Conservation (phyloP, 2,329 filamentous ascomycete species). For the Aureobasidium melanogenum region DNA sequence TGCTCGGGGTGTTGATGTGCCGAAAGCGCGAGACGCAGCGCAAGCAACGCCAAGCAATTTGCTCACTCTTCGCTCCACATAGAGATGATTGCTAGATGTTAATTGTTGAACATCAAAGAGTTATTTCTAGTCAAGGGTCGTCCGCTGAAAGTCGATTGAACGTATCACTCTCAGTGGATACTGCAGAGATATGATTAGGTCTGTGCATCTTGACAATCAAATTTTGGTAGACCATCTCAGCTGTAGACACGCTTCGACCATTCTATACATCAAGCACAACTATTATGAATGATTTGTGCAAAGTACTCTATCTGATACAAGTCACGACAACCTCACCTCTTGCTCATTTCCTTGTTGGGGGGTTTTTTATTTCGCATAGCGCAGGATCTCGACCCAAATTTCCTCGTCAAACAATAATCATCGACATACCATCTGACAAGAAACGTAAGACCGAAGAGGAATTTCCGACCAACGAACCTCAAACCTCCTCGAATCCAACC, state of each 20-base stretch:
- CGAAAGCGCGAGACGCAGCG: neutral
- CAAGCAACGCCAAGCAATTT: neutral
- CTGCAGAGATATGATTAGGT: neutral
- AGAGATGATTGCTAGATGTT: neutral
- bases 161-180: neutral
- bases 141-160: neutral
- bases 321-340: neutral
- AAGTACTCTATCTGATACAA: too few relatives aligned
- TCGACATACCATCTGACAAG: too few relatives aligned
- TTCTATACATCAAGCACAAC: too few relatives aligned
- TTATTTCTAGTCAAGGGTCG: neutral
- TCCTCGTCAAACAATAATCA: too few relatives aligned
- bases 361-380: neutral
- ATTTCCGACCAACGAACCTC: too few relatives aligned
- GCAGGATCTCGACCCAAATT: too few relatives aligned
- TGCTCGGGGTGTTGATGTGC: neutral
- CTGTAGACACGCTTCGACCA: neutral
- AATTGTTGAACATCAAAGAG: neutral
- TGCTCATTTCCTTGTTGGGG: too few relatives aligned
- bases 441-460: too few relatives aligned
- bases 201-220: neutral
- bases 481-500: too few relatives aligned
- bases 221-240: neutral
- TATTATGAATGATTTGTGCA: neutral
- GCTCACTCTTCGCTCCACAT: neutral